phyloP scores from a whole-genome alignment of 1,284 basidiomycete genomes.

The Meripilus lineatus region DNA sequence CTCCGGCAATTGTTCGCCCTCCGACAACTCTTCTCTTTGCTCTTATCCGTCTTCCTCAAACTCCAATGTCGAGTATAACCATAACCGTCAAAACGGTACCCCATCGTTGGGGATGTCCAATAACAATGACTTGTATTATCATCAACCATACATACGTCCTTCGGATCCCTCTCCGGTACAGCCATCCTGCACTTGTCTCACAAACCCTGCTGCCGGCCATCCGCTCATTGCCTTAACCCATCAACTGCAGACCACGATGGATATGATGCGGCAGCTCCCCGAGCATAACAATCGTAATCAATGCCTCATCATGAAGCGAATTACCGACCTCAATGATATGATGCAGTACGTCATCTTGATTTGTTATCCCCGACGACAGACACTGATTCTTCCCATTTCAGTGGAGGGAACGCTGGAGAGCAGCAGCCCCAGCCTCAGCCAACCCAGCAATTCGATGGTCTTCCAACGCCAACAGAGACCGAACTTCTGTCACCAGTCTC shows the following conservation, averaged over 20 bases:
- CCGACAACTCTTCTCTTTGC: conserved; percentile 19
- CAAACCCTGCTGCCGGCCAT: conserved; percentile 52
- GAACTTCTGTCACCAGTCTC: conserved; percentile 68
- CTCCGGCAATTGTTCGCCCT: conserved; percentile 18
- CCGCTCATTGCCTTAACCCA: conserved; percentile 57
- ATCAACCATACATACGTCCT: conserved; percentile 22
- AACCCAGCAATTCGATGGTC: conserved; percentile 34
- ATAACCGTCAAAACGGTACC: conserved; percentile 17
- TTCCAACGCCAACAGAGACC: conserved; percentile 54
- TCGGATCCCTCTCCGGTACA: conserved; percentile 31
- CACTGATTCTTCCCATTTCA: conserved; percentile 10
- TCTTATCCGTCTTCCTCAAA: conserved; percentile 27
- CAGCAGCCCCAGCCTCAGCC: conserved; percentile 9
- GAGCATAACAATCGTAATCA: conserved; percentile 47
- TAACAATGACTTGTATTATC: conserved; percentile 23
- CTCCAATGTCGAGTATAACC: conserved; percentile 27
- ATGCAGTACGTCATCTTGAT: conserved; percentile 63
- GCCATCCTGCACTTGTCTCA: conserved; percentile 56
- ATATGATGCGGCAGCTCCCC: conserved; percentile 53
- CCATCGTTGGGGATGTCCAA: conserved; percentile 13
- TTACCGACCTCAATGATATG: conserved; percentile 56
- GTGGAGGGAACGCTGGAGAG: conserved; percentile 9
- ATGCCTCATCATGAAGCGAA: conserved; percentile 55
- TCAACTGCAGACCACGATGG: conserved; percentile 55
- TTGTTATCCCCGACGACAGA: no score